Conservation (phyloP, 2,329 filamentous ascomycete species). For the Fusarium sp. region DNA sequence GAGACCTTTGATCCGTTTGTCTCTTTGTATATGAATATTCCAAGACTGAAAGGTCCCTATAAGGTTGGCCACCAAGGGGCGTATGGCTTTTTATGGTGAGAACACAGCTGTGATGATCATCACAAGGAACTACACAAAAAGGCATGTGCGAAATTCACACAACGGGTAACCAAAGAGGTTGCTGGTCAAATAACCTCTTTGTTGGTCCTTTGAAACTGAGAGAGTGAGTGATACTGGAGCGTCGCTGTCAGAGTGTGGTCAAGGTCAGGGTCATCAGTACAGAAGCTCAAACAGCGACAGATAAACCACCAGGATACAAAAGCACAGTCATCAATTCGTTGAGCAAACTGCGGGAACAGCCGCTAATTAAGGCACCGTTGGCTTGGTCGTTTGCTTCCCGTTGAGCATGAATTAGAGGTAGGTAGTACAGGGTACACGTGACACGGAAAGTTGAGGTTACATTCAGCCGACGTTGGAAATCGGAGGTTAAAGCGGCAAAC, state of each 20-base stretch:
- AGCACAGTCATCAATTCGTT: not conserved
- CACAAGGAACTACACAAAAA: no score
- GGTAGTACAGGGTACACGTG: constrained; percentile 16
- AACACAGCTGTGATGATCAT: no score
- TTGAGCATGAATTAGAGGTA: not conserved
- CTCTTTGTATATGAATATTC: not conserved
- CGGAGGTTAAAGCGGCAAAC: constrained; percentile 17
- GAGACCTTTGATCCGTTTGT: not conserved
- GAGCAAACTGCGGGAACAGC: not conserved
- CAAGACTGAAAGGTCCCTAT: no score
- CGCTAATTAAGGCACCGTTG: not conserved
- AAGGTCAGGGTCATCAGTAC: no score
- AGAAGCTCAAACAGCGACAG: not conserved
- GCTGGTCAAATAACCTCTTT: no score
- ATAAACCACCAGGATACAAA: not conserved
- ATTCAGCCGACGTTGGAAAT: constrained; percentile 7
- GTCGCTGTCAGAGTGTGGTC: not conserved
- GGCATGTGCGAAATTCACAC: no score
- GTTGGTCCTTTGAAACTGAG: no score
- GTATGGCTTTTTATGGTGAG: no score
- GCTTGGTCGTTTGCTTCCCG: not conserved
- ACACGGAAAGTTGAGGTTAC: constrained; percentile 13
- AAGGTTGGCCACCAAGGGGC: no score
- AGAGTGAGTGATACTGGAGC: not conserved
- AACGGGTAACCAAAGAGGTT: no score